Conservation (phyloP, 345 rosid species). For the Euphorbia lathyris region DNA sequence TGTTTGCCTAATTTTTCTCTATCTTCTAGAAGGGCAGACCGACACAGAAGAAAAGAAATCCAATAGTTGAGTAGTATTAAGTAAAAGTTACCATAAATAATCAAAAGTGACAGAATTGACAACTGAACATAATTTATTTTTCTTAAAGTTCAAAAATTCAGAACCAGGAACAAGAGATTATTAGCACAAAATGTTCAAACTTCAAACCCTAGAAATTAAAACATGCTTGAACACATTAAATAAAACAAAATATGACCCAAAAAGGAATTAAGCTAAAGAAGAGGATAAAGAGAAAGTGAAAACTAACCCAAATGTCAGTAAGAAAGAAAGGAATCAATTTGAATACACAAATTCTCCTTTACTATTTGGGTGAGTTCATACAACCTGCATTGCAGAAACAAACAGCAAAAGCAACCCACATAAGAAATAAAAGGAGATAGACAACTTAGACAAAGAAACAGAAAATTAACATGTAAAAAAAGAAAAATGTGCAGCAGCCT, state of each 20-base stretch:
- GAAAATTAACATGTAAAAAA: not conserved
- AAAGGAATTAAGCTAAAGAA: not conserved
- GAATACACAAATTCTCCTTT: slow-evolving; percentile 16
- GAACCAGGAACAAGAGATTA: too few species aligned
- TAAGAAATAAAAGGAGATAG: not conserved
- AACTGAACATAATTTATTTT: not conserved
- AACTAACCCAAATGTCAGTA: slow-evolving; percentile 27
- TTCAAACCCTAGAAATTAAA: slow-evolving; percentile 5
- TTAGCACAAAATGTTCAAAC: too few species aligned
- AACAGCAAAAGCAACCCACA: not conserved
- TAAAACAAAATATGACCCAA: not conserved
- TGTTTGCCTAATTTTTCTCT: not conserved
- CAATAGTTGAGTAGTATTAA: not conserved
- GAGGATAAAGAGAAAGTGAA: not conserved
- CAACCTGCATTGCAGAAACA: slow-evolving; percentile 27
- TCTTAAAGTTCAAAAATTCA: too few species aligned
- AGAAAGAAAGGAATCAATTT: slow-evolving; percentile 16
- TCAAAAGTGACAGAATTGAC: not conserved
- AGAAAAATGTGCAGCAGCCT: slow-evolving; percentile 12
- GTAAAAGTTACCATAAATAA: not conserved
- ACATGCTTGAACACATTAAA: not conserved
- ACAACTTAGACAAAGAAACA: not conserved
- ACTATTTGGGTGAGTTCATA: slow-evolving; percentile 11
- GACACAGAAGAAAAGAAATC: too few species aligned
- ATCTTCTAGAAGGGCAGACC: not conserved